phyloP scores from a whole-genome alignment of 352 stramenopile genomes.

The Pythium plurisporium region DNA sequence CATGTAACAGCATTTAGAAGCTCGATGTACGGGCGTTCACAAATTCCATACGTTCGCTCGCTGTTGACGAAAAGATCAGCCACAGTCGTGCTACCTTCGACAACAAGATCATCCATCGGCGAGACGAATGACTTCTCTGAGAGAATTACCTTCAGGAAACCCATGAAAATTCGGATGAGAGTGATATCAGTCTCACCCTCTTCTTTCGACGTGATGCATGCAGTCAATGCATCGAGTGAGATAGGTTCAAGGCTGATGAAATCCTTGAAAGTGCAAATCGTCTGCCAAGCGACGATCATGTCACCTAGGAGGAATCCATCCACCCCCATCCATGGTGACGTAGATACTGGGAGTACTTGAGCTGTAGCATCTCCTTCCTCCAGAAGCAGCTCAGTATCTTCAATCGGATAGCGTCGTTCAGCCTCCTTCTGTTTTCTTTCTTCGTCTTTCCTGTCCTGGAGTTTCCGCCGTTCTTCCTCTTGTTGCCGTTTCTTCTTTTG shows the following conservation, averaged over 20 bases:
- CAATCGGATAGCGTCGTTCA: slow-evolving; percentile 62
- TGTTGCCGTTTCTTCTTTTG: slow-evolving; percentile 21
- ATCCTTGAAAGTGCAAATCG: slow-evolving; percentile 66
- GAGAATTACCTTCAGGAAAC: slow-evolving; percentile 63
- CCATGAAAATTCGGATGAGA: slow-evolving; percentile 66
- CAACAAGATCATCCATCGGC: slow-evolving; percentile 64
- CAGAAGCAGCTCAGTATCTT: slow-evolving; percentile 60
- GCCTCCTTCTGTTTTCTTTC: slow-evolving; percentile 44
- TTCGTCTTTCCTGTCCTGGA: slow-evolving; percentile 51
- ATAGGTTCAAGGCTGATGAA: slow-evolving; percentile 60
- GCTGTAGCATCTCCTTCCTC: slow-evolving; percentile 25
- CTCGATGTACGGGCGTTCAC: slow-evolving; percentile 58
- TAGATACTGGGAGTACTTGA: slow-evolving; percentile 32
- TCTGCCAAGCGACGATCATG: slow-evolving; percentile 77
- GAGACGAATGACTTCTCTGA: slow-evolving; percentile 80
- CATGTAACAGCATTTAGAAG: slow-evolving; percentile 78
- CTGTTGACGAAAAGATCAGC: slow-evolving; percentile 71
- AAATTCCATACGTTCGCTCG: slow-evolving; percentile 73
- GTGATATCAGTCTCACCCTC: slow-evolving; percentile 37
- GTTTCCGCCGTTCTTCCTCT: slow-evolving; percentile 25
- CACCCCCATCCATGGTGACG: slow-evolving; percentile 42
- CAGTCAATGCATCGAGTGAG: slow-evolving; percentile 55
- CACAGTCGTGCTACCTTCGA: slow-evolving; percentile 78
- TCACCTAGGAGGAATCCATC: slow-evolving; percentile 61
- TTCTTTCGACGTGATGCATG: slow-evolving; percentile 42